Conservation (phyloP, 2,329 filamentous ascomycete species). For the Ilyonectria sp. region DNA sequence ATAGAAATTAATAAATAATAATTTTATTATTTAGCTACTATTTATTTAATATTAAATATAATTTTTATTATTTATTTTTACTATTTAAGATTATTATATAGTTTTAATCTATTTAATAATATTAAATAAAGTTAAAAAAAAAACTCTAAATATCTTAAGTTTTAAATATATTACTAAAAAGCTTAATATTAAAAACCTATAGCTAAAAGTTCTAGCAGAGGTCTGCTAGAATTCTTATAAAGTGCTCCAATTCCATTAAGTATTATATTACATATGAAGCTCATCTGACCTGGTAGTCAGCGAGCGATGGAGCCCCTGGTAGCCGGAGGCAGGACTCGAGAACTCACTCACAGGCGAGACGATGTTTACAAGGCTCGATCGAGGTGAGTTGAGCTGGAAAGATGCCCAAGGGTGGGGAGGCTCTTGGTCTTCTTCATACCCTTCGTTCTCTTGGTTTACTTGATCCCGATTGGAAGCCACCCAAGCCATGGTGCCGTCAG, state of each 20-base stretch:
- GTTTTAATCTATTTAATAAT: too few species aligned
- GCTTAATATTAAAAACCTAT: too few species aligned
- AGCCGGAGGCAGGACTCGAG: constrained; percentile 43
- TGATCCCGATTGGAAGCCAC: constrained; percentile 28
- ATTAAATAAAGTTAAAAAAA: too few species aligned
- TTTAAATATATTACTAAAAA: too few species aligned
- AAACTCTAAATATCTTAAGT: too few species aligned
- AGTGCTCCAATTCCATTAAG: constrained; percentile 2
- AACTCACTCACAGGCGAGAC: constrained; percentile 46
- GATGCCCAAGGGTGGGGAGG: constrained; percentile 25
- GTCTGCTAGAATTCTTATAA: too few species aligned
- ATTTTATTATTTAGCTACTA: too few species aligned
- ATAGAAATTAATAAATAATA: too few species aligned
- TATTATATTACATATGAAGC: constrained; percentile 39
- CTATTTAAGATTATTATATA: too few species aligned
- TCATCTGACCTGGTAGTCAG: constrained; percentile 47
- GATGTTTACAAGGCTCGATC: constrained; percentile 41
- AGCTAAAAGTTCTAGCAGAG: neutral
- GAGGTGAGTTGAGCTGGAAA: constrained; percentile 33
- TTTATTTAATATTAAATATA: too few species aligned
- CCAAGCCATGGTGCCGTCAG: constrained; percentile 38
- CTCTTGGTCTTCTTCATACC: neutral
- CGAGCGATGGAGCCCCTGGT: constrained; percentile 41
- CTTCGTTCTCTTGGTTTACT: neutral
- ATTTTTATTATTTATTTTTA: too few species aligned